Evolutionary conservation across 1,284 basidiomycete genomes (phyloP).

Genomic region (Trichosporon ovoides): DNA sequence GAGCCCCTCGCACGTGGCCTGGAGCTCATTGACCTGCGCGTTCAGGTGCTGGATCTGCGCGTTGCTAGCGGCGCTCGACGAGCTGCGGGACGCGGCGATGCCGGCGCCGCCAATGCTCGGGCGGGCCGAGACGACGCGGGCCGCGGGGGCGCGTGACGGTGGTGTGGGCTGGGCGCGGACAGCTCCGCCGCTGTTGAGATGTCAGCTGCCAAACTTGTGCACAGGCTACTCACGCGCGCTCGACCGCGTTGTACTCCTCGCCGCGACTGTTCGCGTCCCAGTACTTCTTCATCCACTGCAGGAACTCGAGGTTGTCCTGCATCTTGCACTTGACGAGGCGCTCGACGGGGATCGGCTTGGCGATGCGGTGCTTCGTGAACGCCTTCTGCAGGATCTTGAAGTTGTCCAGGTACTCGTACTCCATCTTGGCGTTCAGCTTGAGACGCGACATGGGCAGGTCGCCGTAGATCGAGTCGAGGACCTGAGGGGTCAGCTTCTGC

Average conservation of each 20-base stretch:
- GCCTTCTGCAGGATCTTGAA: slow-evolving; percentile 88
- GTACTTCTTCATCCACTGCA: slow-evolving; percentile 94
- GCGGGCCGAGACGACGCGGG: slow-evolving; percentile 19
- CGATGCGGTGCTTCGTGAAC: slow-evolving; percentile 79
- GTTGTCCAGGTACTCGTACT: slow-evolving; percentile 93
- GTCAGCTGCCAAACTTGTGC: neutral
- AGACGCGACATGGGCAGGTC: slow-evolving; percentile 82
- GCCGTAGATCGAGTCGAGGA: slow-evolving; percentile 87
- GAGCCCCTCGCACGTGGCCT: slow-evolving; percentile 72
- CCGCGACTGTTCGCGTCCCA: slow-evolving; percentile 92
- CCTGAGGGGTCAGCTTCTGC: slow-evolving; percentile 43
- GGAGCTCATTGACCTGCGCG: slow-evolving; percentile 75
- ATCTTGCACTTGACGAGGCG: slow-evolving; percentile 93
- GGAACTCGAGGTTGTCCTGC: slow-evolving; percentile 99
- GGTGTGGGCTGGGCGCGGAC: slow-evolving; percentile 6
- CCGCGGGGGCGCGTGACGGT: slow-evolving; percentile 5
- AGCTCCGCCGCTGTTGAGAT: neutral
- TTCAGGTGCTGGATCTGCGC: slow-evolving; percentile 25
- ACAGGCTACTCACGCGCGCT: slow-evolving; percentile 40
- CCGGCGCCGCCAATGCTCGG: slow-evolving; percentile 11
- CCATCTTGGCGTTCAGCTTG: slow-evolving; percentile 89
- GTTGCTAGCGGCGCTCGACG: slow-evolving; percentile 27
- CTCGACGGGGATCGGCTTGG: slow-evolving; percentile 86
- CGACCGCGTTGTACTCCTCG: slow-evolving; percentile 81
- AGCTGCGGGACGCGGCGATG: slow-evolving; percentile 9